phyloP scores from a whole-genome alignment of 768 basidiomycete genomes.

The Lactifluus subvellereus region DNA sequence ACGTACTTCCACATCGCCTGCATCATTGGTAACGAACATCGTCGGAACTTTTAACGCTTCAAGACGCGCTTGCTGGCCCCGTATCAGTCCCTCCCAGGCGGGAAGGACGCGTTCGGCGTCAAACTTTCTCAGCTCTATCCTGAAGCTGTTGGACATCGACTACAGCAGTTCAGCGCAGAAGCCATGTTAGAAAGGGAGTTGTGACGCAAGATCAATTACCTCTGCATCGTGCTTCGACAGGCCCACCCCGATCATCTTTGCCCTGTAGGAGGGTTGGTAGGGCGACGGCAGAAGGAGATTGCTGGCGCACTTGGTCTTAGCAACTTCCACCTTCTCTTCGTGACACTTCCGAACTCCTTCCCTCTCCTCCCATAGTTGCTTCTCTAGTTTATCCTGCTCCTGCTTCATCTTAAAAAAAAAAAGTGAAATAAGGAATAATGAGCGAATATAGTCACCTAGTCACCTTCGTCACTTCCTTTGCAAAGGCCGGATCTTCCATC shows the following conservation, averaged over 20 bases:
- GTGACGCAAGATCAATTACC: conserved; percentile 34
- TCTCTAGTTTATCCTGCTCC: conserved; percentile 67
- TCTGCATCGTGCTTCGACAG: conserved; percentile 67
- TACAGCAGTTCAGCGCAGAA: conserved; percentile 30
- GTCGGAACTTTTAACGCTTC: conserved; percentile 58
- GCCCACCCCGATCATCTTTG: conserved; percentile 55
- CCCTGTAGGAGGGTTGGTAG: conserved; percentile 39
- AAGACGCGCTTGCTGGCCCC: conserved; percentile 62
- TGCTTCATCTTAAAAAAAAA: conserved; percentile 49
- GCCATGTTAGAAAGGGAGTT: conserved; percentile 2
- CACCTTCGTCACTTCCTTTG: conserved; percentile 49
- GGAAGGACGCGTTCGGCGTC: conserved; percentile 63
- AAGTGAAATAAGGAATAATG: not conserved
- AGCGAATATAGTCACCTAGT: conserved; percentile 7
- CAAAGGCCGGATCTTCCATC: conserved; percentile 47
- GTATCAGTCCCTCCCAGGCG: conserved; percentile 72
- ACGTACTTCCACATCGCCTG: conserved; percentile 52
- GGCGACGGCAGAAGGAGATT: conserved; percentile 1
- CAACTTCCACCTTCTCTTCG: conserved; percentile 64
- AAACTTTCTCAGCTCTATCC: conserved; percentile 59
- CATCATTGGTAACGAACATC: conserved; percentile 55
- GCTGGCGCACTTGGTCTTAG: conserved; percentile 53
- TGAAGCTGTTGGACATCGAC: conserved; percentile 62
- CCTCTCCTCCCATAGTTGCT: conserved; percentile 62
- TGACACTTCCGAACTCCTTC: conserved; percentile 55